Conservation (phyloP, 345 rosid species). For the Cardamine chenopodiifolia region DNA sequence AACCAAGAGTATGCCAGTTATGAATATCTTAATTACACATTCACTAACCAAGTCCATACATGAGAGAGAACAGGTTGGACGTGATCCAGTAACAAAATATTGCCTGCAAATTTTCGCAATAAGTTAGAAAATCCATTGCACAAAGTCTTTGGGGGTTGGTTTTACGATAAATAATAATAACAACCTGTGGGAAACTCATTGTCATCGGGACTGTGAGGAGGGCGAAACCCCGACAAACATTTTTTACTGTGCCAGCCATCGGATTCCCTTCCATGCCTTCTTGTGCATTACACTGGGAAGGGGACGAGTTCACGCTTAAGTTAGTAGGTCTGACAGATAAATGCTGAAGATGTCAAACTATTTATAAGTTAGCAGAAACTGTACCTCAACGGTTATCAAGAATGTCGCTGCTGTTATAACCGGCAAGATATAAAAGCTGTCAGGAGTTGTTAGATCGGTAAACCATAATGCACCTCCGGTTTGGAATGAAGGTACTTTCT, state of each 20-base stretch:
- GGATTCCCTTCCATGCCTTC: slow-evolving; percentile 95
- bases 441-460: slow-evolving; percentile 69
- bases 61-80: slow-evolving; percentile 76
- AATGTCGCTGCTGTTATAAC: slow-evolving; percentile 64
- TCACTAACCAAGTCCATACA: slow-evolving; percentile 72
- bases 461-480: slow-evolving; percentile 87
- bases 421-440: slow-evolving; percentile 73
- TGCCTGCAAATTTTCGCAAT: slow-evolving; percentile 59
- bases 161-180: slow-evolving; percentile 1
- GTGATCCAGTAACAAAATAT: slow-evolving; percentile 91
- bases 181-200: slow-evolving; percentile 79
- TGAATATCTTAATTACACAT: not conserved
- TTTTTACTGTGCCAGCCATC: slow-evolving; percentile 56
- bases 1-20: not conserved
- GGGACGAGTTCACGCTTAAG: not conserved
- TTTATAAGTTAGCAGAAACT: slow-evolving; percentile 18
- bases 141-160: not conserved
- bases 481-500: slow-evolving; percentile 85
- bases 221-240: slow-evolving; percentile 62
- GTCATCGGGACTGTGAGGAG: slow-evolving; percentile 72
- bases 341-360: slow-evolving; percentile 6
- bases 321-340: not conserved
- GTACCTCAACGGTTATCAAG: slow-evolving; percentile 87
- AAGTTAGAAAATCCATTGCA: slow-evolving; percentile 6
- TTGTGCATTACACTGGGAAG: slow-evolving; percentile 66